Evolutionary conservation across 805 yeast species (phyloP).

Genomic region (Saccharomycopsis oosterbeekiorum): DNA sequence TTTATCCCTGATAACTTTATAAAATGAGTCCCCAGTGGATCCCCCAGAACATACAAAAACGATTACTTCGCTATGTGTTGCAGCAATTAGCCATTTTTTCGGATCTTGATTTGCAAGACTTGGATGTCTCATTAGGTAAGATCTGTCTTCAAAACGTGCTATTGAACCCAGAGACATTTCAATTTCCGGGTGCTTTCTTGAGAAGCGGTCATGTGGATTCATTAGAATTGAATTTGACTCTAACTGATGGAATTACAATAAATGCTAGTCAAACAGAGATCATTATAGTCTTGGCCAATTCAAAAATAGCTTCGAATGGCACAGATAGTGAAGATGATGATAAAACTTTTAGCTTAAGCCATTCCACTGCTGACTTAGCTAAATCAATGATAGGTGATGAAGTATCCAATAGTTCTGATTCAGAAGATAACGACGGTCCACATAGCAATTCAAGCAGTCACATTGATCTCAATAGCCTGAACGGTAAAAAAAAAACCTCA

Average conservation of each 20-base stretch:
- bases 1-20: neutral
- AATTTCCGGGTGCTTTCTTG: constrained; percentile 52
- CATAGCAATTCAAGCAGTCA: neutral
- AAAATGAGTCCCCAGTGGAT: constrained; percentile 40
- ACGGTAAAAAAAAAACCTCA: neutral
- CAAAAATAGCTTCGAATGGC: neutral
- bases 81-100: constrained; percentile 78
- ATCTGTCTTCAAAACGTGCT: constrained; percentile 51
- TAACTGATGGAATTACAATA: constrained; percentile 61
- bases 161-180: constrained; percentile 61
- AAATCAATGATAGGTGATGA: constrained; percentile 25
- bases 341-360: constrained; percentile 15
- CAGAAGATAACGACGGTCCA: neutral
- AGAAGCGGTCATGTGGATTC: constrained; percentile 51
- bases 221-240: constrained; percentile 49
- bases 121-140: constrained; percentile 68
- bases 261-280: constrained; percentile 47
- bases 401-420: constrained; percentile 3
- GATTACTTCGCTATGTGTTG: constrained; percentile 68
- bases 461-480: constrained; percentile 13
- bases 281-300: constrained; percentile 21
- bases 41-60: constrained; percentile 76
- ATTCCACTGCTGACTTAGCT: constrained; percentile 14
- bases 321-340: constrained; percentile 7
- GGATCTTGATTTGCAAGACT: constrained; percentile 67